Evolutionary conservation across 2,329 filamentous ascomycete genomes (phyloP), one percentile per base, ranked within the genome.

Genomic region (Diaporthe vaccinii): DNA sequence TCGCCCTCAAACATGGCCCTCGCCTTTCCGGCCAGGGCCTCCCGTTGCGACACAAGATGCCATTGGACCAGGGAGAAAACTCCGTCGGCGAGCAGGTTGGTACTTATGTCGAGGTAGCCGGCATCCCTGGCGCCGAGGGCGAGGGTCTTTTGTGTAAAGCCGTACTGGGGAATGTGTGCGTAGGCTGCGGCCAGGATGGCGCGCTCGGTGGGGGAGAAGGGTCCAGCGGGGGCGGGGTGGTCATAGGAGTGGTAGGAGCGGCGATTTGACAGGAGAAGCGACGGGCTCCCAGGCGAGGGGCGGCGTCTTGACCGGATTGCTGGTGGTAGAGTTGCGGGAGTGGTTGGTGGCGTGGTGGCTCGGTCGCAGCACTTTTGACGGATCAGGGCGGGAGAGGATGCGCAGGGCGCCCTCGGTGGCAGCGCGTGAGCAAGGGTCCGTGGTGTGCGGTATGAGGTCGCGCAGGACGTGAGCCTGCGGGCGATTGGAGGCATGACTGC

Each of bases 51-150:
- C 59, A 92, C 88, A 20, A 97, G 89, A 82, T 97, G 93, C 82
- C 93, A 97, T 51, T 90, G 89, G 78, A 98, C 92, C 39, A 99
- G 88, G 79, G 94, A 93, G 85, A 98, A 98, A 31, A 92, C 90
- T 10, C 94, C 95, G 57, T 93, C 89, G 1, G 95, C 92, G 74
- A 99, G 91, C 28, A 98, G 87, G 81, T 95, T 96, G 14, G 94
- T 91, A 75, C 94, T 96, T 75, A 96, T 95, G 82, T 97, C 94
- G 71, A 95, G 91, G 83, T 96, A 98, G 59, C 96, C 95, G 25
- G 93, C 92, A 80, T 98, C 95, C 80, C 92, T 92, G 76, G 95
- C 95, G 76, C 96, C 97, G 31, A 94, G 89, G 58, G 91, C 90
- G 14, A 99, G 89, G 0, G 96, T 88, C 28, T 90, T 88, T 67